These are phyloP conservation scores for Monilinia polystroma DNA, from an alignment of 2,329 filamentous ascomycete genomes.

Conservation along the genomic window DNA sequence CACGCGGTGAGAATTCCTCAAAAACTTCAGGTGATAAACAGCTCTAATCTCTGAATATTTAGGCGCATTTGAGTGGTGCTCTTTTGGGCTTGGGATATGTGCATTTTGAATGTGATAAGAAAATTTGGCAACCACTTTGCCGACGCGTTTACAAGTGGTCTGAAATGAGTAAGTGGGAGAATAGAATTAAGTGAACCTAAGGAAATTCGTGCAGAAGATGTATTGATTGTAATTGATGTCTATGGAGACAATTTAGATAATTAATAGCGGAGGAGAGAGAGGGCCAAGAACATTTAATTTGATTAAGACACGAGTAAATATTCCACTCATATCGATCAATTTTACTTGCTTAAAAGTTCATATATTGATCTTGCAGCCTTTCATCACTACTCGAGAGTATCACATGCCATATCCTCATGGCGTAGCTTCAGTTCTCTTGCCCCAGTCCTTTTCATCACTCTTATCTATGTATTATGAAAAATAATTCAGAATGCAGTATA, in stretches of 20 bases:
- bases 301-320: neutral
- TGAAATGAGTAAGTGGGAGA: conserved; percentile 6
- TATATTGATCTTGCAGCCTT: neutral
- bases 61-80: conserved; percentile 19
- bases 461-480: neutral
- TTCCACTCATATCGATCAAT: neutral
- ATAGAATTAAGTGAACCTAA: neutral
- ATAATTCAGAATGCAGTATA: neutral
- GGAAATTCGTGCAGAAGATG: neutral
- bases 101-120: conserved; percentile 15
- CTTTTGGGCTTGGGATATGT: conserved; percentile 15
- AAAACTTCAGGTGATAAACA: too few relatives aligned
- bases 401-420: neutral
- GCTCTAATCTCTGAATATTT: neutral
- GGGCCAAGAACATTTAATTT: neutral
- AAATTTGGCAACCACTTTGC: conserved; percentile 8
- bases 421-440: neutral
- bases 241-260: neutral
- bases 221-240: neutral
- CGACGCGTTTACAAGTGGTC: conserved; percentile 9
- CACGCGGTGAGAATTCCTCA: conserved; percentile 11
- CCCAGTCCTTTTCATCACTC: neutral
- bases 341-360: neutral
- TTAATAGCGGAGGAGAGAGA: neutral
- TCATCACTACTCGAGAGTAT: neutral